A percentile compares a stretch with the other conserved stretches of the same genome.
Conservation (phyloP, 1,139 yeast genomes). For the Blastobotrys malaysiensis region DNA sequence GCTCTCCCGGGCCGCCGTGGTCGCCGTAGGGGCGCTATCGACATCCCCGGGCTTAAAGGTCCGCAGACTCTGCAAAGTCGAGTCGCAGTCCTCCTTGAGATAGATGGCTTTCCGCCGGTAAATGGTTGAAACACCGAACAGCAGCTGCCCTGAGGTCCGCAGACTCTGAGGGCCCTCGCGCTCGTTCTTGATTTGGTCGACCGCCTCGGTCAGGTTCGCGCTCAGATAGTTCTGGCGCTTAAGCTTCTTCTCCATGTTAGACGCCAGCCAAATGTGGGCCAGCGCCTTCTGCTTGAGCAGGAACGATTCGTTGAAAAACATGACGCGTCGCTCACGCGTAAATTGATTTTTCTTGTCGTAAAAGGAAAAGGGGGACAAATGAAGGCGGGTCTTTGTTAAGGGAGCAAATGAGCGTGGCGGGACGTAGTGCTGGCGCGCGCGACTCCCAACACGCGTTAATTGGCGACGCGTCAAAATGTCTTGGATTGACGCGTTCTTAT, state of each 20-base stretch:
- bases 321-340: constrained; percentile 51
- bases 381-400: too few relatives aligned
- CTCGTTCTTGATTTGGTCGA: constrained; percentile 44
- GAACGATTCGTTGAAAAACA: constrained; percentile 6
- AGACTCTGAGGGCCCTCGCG: constrained; percentile 58
- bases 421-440: constrained; percentile 37
- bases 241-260: constrained; percentile 76
- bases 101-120: constrained; percentile 84
- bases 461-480: too few relatives aligned
- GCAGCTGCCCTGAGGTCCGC: constrained; percentile 79
- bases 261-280: constrained; percentile 92
- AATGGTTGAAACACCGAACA: constrained; percentile 83
- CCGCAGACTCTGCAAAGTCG: constrained; percentile 65
- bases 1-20: constrained; percentile 50
- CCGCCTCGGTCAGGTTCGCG: constrained; percentile 66
- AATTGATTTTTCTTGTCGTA: constrained; percentile 63
- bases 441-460: too few relatives aligned
- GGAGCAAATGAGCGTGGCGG: constrained; percentile 28
- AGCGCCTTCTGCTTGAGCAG: constrained; percentile 12
- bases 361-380: constrained; percentile 54
- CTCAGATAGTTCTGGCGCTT: constrained; percentile 70
- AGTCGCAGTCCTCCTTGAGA: constrained; percentile 80
- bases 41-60: constrained; percentile 54
- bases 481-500: too few relatives aligned
- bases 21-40: constrained; percentile 46